These are phyloP conservation scores for Monosporascus sp. DNA, from an alignment of 2,329 filamentous ascomycete species.

Conservation along the genomic window DNA sequence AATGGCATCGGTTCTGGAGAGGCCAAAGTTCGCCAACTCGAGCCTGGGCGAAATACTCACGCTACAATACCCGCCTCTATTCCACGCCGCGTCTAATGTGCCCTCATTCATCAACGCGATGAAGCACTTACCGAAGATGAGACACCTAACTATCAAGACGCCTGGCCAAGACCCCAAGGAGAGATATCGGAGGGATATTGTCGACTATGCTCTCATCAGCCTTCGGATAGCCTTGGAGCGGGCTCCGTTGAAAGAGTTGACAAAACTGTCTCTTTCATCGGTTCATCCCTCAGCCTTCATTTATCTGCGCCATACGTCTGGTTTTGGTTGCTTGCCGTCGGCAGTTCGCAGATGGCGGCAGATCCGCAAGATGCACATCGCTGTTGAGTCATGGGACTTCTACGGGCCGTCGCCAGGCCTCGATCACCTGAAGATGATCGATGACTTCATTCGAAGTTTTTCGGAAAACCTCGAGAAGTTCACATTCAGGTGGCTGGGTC, in stretches of 20 bases:
- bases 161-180: conserved; percentile 65
- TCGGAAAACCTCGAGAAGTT: conserved; percentile 62
- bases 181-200: conserved; percentile 68
- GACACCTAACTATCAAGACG: conserved; percentile 71
- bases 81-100: conserved; percentile 85
- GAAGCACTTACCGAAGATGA: conserved; percentile 61
- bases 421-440: conserved; percentile 72
- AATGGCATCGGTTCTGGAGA: conserved; percentile 53
- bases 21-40: conserved; percentile 73
- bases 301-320: conserved; percentile 70
- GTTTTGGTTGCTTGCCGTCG: conserved; percentile 69
- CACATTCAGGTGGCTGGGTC: conserved; percentile 71
- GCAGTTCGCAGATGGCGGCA: conserved; percentile 71
- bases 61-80: conserved; percentile 81
- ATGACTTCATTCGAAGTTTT: conserved; percentile 73
- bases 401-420: conserved; percentile 52
- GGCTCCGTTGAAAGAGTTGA: conserved; percentile 58
- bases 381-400: conserved; percentile 66
- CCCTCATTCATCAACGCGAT: conserved; percentile 76
- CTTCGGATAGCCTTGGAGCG: conserved; percentile 78
- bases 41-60: conserved; percentile 78
- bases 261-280: conserved; percentile 64
- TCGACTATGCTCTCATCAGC: conserved; percentile 87
- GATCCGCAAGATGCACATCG: conserved; percentile 68
- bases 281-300: conserved; percentile 72